Evolutionary conservation across 2,329 filamentous ascomycete species (phyloP), one percentile per base, ranked within the genome.

Genomic region (Monascus ruber): DNA sequence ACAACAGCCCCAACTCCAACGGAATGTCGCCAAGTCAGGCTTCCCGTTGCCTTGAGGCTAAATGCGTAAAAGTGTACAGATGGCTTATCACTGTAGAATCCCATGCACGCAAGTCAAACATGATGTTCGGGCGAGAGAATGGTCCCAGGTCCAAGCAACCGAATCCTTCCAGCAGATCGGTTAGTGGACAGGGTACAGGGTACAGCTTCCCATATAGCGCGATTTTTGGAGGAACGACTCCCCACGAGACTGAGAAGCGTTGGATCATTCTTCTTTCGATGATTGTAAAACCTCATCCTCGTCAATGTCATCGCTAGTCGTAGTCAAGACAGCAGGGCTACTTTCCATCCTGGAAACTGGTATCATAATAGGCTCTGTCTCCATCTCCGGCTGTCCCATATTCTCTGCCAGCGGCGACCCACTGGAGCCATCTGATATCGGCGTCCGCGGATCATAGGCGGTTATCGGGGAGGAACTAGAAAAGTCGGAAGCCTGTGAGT

Each of bases 401-500:
- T 53, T 52, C 6, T 49, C 48, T 11, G 50, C 49, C 2, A 38
- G 38, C 7, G 49, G 47, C 5, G 51, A 53, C 1, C 45, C 42
- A 17, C 37, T 40, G 10, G 36, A 25, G 5, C 36, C 31, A n/a
- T 54, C 53, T 1, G 61, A 65, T 0, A 53, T 55, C 4, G 63
- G 63, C 5, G 63, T 66, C 6, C 62, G 63, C 8, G 63, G 63
- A 6, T 58, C 52, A 43, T 65, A 65, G 2, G 56, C 49, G 35
- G 59, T 53, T 1, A 47, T 55, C 5, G 61, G 60, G 39, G 56
- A 17, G 17, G 17, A 3, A 17, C 17, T 17, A 17, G 17, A 17
- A 17, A 17, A 17, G 17, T 17, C 17, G 17, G 17, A 63, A 10
- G 51, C 52, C 29, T 51, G 53, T 7, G 59, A 62, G 24, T 59